Base-by-base conservation (phyloP, 805 yeast species). In the Hanseniaspora jakobsenii region DNA sequence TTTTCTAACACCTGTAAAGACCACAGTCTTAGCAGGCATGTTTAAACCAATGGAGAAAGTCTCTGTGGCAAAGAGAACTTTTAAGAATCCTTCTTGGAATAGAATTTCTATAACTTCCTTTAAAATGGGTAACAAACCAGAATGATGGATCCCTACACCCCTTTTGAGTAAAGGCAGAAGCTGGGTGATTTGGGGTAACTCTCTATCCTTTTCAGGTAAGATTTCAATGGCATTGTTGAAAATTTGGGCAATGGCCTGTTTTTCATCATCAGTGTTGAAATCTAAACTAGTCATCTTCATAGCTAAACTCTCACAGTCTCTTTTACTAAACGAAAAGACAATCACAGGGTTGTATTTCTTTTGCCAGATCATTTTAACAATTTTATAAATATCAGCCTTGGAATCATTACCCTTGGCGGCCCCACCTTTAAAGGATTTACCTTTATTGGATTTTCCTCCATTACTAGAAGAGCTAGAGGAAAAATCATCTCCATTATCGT, bases 1-100 rank as follows among this genome's bases (percentile, higher is more conserved):
- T 62, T 91, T 91, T 59, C 98, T 77, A 17, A 91, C 98, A 27
- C 89, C 83, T 0, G 98, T 91, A 63, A 91, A 91, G 2, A 91
- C 98, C 36, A 91, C 99, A 0, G 99, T 91, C 56, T 91, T 91
- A 9, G 98, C 97, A 55, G 99, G 99, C 98, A 91, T 91, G 65
- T 91, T 91, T 43, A 91, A 74, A 41, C 99, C 99, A 66, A 91
- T 91, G 10, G 97, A 87, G 60, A 91, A 91, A 2, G 99, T 91
- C 62, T 91, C 99, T 0, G 99, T 91, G 3, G 98, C 98, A 65
- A 91, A 91, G 47, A 91, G 66, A 1, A 89, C 97, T 60, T 91
- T 91, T 48, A 91, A 67, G 41, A 89, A 75, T 10, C 98, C 98
- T 66, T 91, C 97, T 64, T 91, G 98, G 68, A 91, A 91, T 48